Evolutionary conservation across 257 asterid species (phyloP), one percentile per base, ranked within the genome.

Genomic region (Solanum appendiculatum): DNA sequence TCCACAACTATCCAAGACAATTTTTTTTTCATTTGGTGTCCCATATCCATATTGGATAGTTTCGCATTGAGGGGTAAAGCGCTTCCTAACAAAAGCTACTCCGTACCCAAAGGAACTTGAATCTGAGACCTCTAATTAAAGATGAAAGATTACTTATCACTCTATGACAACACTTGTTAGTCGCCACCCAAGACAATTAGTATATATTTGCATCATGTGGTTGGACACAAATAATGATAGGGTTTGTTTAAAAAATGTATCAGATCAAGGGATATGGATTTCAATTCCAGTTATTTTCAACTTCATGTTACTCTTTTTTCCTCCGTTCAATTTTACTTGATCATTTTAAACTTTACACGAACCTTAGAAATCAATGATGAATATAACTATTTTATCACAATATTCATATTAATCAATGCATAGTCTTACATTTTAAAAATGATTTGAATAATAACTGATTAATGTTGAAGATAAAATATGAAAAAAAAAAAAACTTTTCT

Each of bases 1-100:
- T 64, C 88, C 72, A 85, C 46, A 72, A 69, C 86, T 37, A 86
- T 18, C 58, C 87, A 87, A 25, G 20, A 83, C 84, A 78, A n/a
- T n/a, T n/a, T n/a, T n/a, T n/a, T n/a, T n/a, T n/a, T n/a, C n/a
- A n/a, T n/a, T n/a, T n/a, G n/a, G n/a, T n/a, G n/a, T n/a, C n/a
- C n/a, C n/a, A n/a, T n/a, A n/a, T n/a, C n/a, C n/a, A n/a, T n/a
- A n/a, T n/a, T n/a, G n/a, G n/a, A n/a, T n/a, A n/a, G n/a, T n/a
- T n/a, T n/a, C n/a, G n/a, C n/a, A n/a, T n/a, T n/a, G n/a, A n/a
- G n/a, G 63, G n/a, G 9, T 54, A 20, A 54, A 54, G 63, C 6
- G 1, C 20, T 54, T 0, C 4, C 5, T 54, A 2, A 54, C 1
- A 54, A 54, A 4, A 0, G 63, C 2, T 10, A 18, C 3, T 54